Base-by-base conservation (phyloP, 1,284 basidiomycete species). In the Rhodotorula sp. region DNA sequence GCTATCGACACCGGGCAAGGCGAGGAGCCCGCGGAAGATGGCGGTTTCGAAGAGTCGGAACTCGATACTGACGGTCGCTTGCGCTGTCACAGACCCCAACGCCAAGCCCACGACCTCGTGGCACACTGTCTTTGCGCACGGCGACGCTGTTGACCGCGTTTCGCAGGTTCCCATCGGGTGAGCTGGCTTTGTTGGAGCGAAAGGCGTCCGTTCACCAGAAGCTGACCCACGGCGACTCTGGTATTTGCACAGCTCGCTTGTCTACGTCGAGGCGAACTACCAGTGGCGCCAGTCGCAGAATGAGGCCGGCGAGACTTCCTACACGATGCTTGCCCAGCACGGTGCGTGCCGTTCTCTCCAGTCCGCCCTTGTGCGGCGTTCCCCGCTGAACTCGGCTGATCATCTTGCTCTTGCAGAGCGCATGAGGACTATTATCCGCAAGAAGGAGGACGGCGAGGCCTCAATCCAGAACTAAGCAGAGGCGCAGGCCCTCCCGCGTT, bases 81-180 rank as follows among this genome's bases (percentile, higher is more conserved):
- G 6, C 2, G n/a, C 30, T 31, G 11, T 2, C 9, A 28, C 59
- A 71, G 71, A 71, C 64, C 61, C 62, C 44, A 53, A 61, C 59
- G 77, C 80, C 18, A 82, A 84, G 34, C 75, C 83, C 1, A 82
- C 81, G 46, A 85, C 87, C 4, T 88, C 88, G 34, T 92, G 87
- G 86, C 91, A 92, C 77, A 82, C 86, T 57, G 77, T 92, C 59
- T 78, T 90, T 61, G 90, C 87, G 46, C 92, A 92, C 82, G 81
- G 81, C 37, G 83, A 58, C 51, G 76, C 85, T 26, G 87, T 87
- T 73, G 85, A 82, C 68, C 89, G 85, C 76, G 84, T 92, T 40
- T 83, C 82, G 67, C 86, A 80, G 46, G 79, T 92, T 31, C 84
- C 79, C 75, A 89, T 88, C 73, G 91, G 90, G 76, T 74, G 20